Base-by-base conservation (phyloP, 2,329 filamentous ascomycete genomes). In the Pseudogymnoascus sp. region DNA sequence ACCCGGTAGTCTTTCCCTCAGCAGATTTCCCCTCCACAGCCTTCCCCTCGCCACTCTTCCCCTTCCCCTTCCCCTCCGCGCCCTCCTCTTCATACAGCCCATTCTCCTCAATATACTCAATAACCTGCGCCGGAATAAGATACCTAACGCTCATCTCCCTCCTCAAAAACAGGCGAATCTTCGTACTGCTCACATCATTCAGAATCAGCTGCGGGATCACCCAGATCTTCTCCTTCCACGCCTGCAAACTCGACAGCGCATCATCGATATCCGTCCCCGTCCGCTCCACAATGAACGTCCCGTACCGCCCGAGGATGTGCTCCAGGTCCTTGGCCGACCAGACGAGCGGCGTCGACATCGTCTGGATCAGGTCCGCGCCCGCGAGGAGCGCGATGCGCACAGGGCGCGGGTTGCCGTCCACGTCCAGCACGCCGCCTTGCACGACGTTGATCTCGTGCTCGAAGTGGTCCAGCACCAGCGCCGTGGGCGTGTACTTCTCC, bases 181-280 rank as follows among this genome's bases (percentile, higher is more conserved):
- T 87, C 11, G 85, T 87, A 67, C 88, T 92, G 71, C 88, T 91
- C 65, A 95, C 87, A 70, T 95, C 89, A 74, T 93, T 93, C 68
- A 90, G 87, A 60, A 96, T 93, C 61, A 96, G 83, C 75, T 96
- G 91, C 64, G 90, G 89, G 67, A 96, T 93, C 62, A 96, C 89
- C 72, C 91, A 87, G 66, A 96, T 88, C 69, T 96, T 95, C 70
- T 92, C 85, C 71, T 91, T 87, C 84, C 89, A 97, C 65, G 86
- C 84, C 73, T 91, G 87, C 57, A 96, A 79, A 50, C 85, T 88
- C n/a, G 88, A 87, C 53, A 96, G 81, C 1, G 93, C 92, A 72
- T 96, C 90, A 67, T 96, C 90, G 60, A 96, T 89, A 71, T 96
- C 91, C 21, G 91, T 96, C 47, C 92, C 93, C 42, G 87, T 87